A percentile compares a stretch with the other conserved stretches of the same genome.
Evolutionary conservation across 805 yeast genomes (phyloP).

Genomic region (Brettanomyces sp.): DNA sequence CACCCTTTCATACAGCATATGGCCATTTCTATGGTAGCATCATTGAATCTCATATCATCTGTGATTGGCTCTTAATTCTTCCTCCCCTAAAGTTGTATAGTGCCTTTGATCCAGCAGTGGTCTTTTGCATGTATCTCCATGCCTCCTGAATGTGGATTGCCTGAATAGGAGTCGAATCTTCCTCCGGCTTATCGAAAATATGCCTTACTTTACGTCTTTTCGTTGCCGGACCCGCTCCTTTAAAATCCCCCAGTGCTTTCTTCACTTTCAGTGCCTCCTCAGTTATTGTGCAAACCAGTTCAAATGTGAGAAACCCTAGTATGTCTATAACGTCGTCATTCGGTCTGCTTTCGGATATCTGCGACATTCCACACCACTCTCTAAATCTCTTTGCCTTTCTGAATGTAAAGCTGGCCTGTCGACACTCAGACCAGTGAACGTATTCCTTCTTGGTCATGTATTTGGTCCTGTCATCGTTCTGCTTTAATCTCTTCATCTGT

Average conservation of each 20-base stretch:
- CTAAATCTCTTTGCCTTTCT: constrained; percentile 88
- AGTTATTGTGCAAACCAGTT: constrained; percentile 89
- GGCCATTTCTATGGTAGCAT: background rate
- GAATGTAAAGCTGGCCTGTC: constrained; percentile 95
- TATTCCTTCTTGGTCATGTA: constrained; percentile 95
- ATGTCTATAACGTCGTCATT: constrained; percentile 96
- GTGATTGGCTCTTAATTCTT: constrained; percentile 40
- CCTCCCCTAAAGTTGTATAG: constrained; percentile 69
- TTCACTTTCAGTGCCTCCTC: constrained; percentile 84
- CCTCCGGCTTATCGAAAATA: constrained; percentile 83
- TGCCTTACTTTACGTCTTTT: constrained; percentile 38
- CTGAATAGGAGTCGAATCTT: constrained; percentile 65
- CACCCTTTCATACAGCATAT: background rate
- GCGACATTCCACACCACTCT: constrained; percentile 90
- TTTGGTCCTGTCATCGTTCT: constrained; percentile 88
- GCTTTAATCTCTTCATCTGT: constrained; percentile 78
- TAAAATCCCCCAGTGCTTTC: constrained; percentile 17
- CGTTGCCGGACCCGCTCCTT: constrained; percentile 7
- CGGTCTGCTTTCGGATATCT: constrained; percentile 80
- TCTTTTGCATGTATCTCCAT: constrained; percentile 67
- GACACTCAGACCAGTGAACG: constrained; percentile 97
- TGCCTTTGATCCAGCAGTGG: constrained; percentile 49
- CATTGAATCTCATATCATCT: constrained; percentile 27
- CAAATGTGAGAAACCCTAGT: constrained; percentile 89
- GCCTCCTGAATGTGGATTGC: constrained; percentile 84